Conservation (phyloP, 2,329 filamentous ascomycete species). For the Didymella glomerata region DNA sequence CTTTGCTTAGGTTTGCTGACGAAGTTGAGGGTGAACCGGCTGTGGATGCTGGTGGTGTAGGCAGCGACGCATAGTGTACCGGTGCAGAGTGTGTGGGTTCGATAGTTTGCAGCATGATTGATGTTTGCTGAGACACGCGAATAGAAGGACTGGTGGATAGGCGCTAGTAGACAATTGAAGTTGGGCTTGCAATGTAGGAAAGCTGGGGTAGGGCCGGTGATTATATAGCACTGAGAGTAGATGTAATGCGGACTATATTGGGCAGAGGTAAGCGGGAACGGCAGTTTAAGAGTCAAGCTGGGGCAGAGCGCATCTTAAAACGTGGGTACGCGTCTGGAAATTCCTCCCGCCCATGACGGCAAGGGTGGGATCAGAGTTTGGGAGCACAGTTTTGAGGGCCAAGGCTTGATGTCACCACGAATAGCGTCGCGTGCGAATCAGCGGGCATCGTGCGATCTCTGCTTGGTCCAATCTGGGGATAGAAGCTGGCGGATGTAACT, state of each 20-base stretch:
- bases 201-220: constrained; percentile 22
- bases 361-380: constrained; percentile 44
- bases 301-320: constrained; percentile 39
- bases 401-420: constrained; percentile 46
- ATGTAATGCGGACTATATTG: constrained; percentile 32
- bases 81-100: constrained; percentile 40
- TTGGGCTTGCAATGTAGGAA: constrained; percentile 20
- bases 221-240: constrained; percentile 40
- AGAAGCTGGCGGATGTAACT: constrained; percentile 29
- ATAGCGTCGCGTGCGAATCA: constrained; percentile 32
- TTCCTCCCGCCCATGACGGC: constrained; percentile 48
- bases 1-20: constrained; percentile 27
- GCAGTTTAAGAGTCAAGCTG: constrained; percentile 23
- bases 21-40: constrained; percentile 37
- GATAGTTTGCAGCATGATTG: constrained; percentile 49
- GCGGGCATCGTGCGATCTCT: constrained; percentile 29
- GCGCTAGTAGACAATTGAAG: constrained; percentile 14
- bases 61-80: constrained; percentile 43
- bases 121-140: constrained; percentile 14
- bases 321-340: constrained; percentile 31
- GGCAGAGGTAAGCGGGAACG: constrained; percentile 37
- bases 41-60: constrained; percentile 43
- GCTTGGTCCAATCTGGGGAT: constrained; percentile 24
- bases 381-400: constrained; percentile 36
- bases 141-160: neutral